phyloP scores from a whole-genome alignment of 1,139 yeast species.

The Blastobotrys raffinosifermentans region DNA sequence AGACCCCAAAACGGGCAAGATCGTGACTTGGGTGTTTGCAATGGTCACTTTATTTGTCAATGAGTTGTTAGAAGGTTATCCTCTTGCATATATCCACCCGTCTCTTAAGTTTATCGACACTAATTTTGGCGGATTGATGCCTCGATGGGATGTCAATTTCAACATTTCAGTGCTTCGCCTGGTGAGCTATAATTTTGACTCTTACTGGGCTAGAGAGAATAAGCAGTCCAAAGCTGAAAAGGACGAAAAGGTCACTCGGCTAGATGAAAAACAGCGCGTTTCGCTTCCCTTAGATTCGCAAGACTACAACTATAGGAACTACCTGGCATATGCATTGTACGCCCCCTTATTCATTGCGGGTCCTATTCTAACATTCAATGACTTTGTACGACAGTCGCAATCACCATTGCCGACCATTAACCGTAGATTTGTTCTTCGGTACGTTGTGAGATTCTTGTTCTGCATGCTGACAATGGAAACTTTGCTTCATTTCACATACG shows the following conservation, averaged over 20 bases:
- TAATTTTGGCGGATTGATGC: constrained; percentile 56
- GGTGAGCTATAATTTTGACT: constrained; percentile 80
- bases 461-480: constrained; percentile 87
- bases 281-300: constrained; percentile 52
- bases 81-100: constrained; percentile 38
- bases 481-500: constrained; percentile 79
- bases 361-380: constrained; percentile 89
- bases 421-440: constrained; percentile 48
- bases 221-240: constrained; percentile 2
- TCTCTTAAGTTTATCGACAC: constrained; percentile 43
- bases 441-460: constrained; percentile 60
- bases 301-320: constrained; percentile 59
- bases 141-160: constrained; percentile 94
- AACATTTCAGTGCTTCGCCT: constrained; percentile 82
- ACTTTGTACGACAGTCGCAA: constrained; percentile 63
- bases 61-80: constrained; percentile 55
- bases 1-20: constrained; percentile 22
- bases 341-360: constrained; percentile 94
- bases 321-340: constrained; percentile 70
- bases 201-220: constrained; percentile 30
- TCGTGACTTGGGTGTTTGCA: constrained; percentile 68
- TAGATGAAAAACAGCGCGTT: constrained; percentile 63
- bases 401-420: constrained; percentile 49
- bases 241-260: constrained; percentile 5
- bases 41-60: constrained; percentile 69